Conservation (phyloP, 495 filamentous ascomycete species). For the Neurospora sublineolata region DNA sequence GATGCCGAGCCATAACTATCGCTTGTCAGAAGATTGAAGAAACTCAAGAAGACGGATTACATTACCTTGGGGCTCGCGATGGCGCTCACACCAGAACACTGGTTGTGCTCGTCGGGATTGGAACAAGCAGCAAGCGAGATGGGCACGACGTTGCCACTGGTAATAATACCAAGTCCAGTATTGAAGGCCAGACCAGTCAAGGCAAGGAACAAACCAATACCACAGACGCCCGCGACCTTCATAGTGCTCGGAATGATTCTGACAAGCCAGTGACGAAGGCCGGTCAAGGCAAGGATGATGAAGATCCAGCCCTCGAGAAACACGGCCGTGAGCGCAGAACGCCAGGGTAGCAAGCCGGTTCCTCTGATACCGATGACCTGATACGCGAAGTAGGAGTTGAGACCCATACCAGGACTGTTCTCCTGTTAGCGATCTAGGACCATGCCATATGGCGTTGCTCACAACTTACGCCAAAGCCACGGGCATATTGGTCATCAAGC, state of each 20-base stretch:
- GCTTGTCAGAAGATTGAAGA: slow-evolving; percentile 7
- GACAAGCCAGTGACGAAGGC: slow-evolving; percentile 77
- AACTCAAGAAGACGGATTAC: not conserved
- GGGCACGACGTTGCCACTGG: slow-evolving; percentile 47
- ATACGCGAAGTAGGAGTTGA: slow-evolving; percentile 81
- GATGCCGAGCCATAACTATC: slow-evolving; percentile 66
- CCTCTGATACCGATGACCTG: slow-evolving; percentile 71
- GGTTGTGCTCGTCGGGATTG: slow-evolving; percentile 24
- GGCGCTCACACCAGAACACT: slow-evolving; percentile 32
- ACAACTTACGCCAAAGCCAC: slow-evolving; percentile 49
- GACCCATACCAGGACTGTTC: slow-evolving; percentile 58
- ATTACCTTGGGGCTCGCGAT: slow-evolving; percentile 57
- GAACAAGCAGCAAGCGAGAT: slow-evolving; percentile 59
- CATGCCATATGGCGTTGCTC: not conserved
- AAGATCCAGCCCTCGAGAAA: slow-evolving; percentile 67
- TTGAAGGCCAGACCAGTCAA: slow-evolving; percentile 65
- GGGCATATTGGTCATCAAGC: slow-evolving; percentile 43
- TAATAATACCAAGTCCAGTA: slow-evolving; percentile 66
- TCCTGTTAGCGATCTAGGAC: slow-evolving; percentile 11
- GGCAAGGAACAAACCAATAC: slow-evolving; percentile 70
- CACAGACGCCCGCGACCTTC: slow-evolving; percentile 69
- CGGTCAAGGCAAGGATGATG: slow-evolving; percentile 54
- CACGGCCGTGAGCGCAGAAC: slow-evolving; percentile 65
- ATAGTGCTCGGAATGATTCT: slow-evolving; percentile 67
- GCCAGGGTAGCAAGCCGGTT: slow-evolving; percentile 53